Conservation (phyloP, 1,284 basidiomycete species). For the Leccinum fuscescens region DNA sequence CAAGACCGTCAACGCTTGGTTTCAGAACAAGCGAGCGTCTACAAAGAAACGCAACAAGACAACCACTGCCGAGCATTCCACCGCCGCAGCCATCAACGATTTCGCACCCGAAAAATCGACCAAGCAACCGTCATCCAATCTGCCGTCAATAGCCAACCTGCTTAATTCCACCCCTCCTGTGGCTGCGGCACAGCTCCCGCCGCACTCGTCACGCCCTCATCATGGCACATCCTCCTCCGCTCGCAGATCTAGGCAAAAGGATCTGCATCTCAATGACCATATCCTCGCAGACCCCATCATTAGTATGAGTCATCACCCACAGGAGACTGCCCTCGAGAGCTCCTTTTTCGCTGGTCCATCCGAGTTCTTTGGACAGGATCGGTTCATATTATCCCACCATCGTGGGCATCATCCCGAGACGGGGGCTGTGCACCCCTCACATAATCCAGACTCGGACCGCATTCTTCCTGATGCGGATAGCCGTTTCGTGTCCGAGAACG, state of each 20-base stretch:
- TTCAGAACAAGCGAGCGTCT: conserved; percentile 80
- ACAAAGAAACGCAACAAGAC: conserved; percentile 66
- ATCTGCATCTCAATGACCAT: conserved; percentile 31
- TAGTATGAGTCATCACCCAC: conserved; percentile 3
- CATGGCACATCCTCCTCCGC: conserved; percentile 30
- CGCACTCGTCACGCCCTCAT: conserved; percentile 28
- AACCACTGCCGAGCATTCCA: conserved; percentile 16
- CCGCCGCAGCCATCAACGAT: conserved; percentile 4
- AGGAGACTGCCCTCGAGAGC: conserved; percentile 27
- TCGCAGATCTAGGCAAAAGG: conserved; percentile 37
- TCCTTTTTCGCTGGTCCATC: conserved; percentile 35
- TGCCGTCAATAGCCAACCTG: conserved; percentile 46
- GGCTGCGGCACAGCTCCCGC: conserved; percentile 33
- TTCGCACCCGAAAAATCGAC: conserved; percentile 19
- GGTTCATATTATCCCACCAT: conserved; percentile 35
- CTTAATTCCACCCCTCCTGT: conserved; percentile 39
- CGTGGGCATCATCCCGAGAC: conserved; percentile 31
- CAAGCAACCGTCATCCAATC: conserved; percentile 28
- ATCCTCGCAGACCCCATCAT: conserved; percentile 24
- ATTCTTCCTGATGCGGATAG: conserved; percentile 30
- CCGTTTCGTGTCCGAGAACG: conserved; percentile 39
- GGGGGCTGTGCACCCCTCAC: conserved; percentile 30
- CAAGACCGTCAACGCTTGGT: conserved; percentile 82
- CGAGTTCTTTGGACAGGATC: conserved; percentile 32
- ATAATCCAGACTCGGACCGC: conserved; percentile 30